phyloP scores from a whole-genome alignment of 495 filamentous ascomycete species.

The Pseudomonodictys pantanalensis region DNA sequence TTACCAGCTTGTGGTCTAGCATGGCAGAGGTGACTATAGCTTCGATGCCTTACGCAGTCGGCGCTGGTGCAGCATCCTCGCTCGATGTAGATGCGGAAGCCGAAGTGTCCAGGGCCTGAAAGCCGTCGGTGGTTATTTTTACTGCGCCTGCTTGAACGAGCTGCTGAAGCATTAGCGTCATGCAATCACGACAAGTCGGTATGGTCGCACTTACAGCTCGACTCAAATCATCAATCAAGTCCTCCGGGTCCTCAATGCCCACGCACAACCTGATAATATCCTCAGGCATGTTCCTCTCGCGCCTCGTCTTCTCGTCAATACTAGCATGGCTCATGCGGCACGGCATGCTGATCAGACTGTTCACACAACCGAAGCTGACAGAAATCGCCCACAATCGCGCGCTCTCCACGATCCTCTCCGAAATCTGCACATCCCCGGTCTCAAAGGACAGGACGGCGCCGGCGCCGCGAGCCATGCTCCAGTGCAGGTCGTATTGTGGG shows the following conservation, averaged over 20 bases:
- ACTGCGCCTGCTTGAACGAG: constrained; percentile 93
- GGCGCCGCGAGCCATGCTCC: constrained; percentile 88
- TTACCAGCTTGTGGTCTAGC: constrained; percentile 19
- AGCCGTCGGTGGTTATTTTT: constrained; percentile 71
- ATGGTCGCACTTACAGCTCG: constrained; percentile 67
- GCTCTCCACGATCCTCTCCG: constrained; percentile 89
- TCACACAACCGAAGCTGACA: constrained; percentile 96
- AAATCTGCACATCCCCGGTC: constrained; percentile 77
- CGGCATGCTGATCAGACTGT: constrained; percentile 97
- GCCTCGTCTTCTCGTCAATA: constrained; percentile 89
- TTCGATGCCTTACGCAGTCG: not conserved
- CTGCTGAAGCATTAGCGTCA: constrained; percentile 45
- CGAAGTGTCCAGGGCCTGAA: constrained; percentile 22
- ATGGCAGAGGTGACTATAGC: constrained; percentile 30
- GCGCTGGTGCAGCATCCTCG: not conserved
- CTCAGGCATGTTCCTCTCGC: constrained; percentile 88
- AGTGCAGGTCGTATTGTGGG: constrained; percentile 93
- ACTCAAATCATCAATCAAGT: constrained; percentile 89
- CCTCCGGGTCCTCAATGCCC: constrained; percentile 90
- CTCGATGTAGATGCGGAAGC: not conserved
- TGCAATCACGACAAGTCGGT: constrained; percentile 6
- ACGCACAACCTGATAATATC: constrained; percentile 94
- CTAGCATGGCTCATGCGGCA: constrained; percentile 99
- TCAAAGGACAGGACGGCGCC: constrained; percentile 95
- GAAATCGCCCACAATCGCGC: constrained; percentile 90